Evolutionary conservation across 2,329 filamentous ascomycete species (phyloP), one percentile per base, ranked within the genome.

Genomic region (Penicillium sp.): DNA sequence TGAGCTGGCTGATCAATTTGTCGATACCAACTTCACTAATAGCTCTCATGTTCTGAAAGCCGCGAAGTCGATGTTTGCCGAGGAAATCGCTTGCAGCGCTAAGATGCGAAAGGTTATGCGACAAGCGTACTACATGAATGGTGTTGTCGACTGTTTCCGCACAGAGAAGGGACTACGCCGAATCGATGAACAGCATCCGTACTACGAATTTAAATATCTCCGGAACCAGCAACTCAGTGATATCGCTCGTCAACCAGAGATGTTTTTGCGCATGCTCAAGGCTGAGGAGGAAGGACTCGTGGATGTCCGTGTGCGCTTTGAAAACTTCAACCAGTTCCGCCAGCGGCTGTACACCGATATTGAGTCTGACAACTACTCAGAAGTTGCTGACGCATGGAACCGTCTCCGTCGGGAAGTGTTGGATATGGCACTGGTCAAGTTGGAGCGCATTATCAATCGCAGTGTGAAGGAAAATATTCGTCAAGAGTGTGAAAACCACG

Each of bases 131-230:
- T 97, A 97, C 68, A 84, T 87, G 68, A 87, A 87, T 62, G 91
- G 92, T 21, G 83, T 90, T 52, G 87, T 99, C 56, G 92, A 93
- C 76, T 96, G 92, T 71, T 86, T 85, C 58, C 87, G 94, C 51
- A 99, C 94, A 0, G 92, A 97, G 56, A 99, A 97, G 75, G 94
- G 94, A 24, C 79, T 97, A 49, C 89, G 90, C 53, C 90, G 91
- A 68, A 97, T 99, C 63, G 92, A 96, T 65, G 93, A 97, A 58
- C 87, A 94, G 21, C 92, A 97, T 67, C 91, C 92, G 0, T 97
- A 95, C 74, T 97, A 97, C 71, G 94, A 97, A 73, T 91, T 99
- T 79, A 96, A 99, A 74, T 99, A 99, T 66, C 81, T 99, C 18
- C 87, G 91, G 60, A 92, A 94, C 65, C 92, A 97, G 73, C 90